These are phyloP conservation scores for Dalechampia spathulata DNA, from an alignment of 441 rosid genomes.

Conservation along the genomic window DNA sequence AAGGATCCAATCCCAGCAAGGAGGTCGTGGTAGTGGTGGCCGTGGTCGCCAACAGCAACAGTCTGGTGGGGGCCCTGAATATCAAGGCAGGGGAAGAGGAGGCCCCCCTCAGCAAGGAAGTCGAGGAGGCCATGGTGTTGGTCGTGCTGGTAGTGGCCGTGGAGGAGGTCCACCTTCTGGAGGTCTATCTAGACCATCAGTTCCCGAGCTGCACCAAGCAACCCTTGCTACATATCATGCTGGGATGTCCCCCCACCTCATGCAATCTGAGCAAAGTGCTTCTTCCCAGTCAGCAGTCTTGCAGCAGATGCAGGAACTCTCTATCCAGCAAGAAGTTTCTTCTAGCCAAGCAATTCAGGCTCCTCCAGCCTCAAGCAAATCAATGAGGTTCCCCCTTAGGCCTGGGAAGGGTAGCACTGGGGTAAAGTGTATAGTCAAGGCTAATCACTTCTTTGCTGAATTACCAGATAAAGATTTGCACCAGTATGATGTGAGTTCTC, in stretches of 20 bases:
- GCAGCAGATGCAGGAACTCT: slow-evolving; percentile 46
- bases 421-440: slow-evolving; percentile 66
- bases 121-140: slow-evolving; percentile 36
- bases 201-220: slow-evolving; percentile 99
- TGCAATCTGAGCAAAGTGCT: slow-evolving; percentile 49
- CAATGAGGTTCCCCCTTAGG: slow-evolving; percentile 72
- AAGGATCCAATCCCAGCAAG: slow-evolving; percentile 23
- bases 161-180: slow-evolving; percentile 47
- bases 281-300: slow-evolving; percentile 30
- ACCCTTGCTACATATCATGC: slow-evolving; percentile 53
- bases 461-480: slow-evolving; percentile 90
- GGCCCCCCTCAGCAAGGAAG: slow-evolving; percentile 61
- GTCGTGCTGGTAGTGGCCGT: slow-evolving; percentile 49
- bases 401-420: slow-evolving; percentile 79
- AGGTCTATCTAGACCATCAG: slow-evolving; percentile 47
- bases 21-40: slow-evolving; percentile 42
- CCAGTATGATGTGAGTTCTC: slow-evolving; percentile 83
- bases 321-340: slow-evolving; percentile 43
- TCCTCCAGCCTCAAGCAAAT: slow-evolving; percentile 63
- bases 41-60: slow-evolving; percentile 67
- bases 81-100: slow-evolving; percentile 74
- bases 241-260: slow-evolving; percentile 45
- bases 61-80: slow-evolving; percentile 45
- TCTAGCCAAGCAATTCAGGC: slow-evolving; percentile 51
- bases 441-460: slow-evolving; percentile 92